Percentiles rank a stretch among this genome's conserved stretches.
Conservation (phyloP, 768 basidiomycete genomes). For the Termitomyces sp. region DNA sequence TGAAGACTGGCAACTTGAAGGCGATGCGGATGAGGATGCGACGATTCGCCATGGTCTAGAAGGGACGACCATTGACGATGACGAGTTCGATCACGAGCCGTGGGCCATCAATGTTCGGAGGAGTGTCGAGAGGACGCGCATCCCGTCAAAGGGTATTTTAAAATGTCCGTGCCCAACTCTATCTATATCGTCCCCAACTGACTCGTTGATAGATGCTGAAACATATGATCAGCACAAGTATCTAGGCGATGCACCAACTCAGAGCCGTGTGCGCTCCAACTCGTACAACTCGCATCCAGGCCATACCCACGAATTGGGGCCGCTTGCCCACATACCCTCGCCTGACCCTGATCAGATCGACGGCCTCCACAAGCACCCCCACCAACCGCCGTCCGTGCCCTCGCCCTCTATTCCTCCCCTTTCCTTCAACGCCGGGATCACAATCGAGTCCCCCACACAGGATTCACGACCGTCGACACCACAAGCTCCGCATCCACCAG, state of each 20-base stretch:
- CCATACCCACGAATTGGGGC: constrained; percentile 52
- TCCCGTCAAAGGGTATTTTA: constrained; percentile 80
- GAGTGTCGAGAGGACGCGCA: constrained; percentile 59
- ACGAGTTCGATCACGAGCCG: constrained; percentile 59
- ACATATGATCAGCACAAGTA: constrained; percentile 62
- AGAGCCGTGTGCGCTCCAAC: constrained; percentile 67
- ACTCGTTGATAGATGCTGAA: constrained; percentile 47
- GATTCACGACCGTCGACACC: constrained; percentile 29
- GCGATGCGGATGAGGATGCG: constrained; percentile 63
- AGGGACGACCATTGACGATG: constrained; percentile 40
- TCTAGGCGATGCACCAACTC: constrained; percentile 39
- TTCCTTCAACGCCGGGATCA: constrained; percentile 46
- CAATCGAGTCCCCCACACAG: constrained; percentile 29
- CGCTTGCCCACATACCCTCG: constrained; percentile 75
- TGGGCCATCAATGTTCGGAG: constrained; percentile 76
- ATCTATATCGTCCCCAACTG: neutral
- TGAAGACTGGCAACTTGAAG: constrained; percentile 70
- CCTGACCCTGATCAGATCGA: constrained; percentile 86
- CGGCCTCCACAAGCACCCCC: constrained; percentile 69
- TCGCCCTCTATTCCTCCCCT: constrained; percentile 40
- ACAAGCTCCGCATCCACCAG: constrained; percentile 33
- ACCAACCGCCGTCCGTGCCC: constrained; percentile 26
- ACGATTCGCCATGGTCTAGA: constrained; percentile 65
- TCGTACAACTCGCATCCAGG: constrained; percentile 64
- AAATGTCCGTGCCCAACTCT: constrained; percentile 57